phyloP scores from a whole-genome alignment of 208 protist genomes.

The Crithidia thermophila region DNA sequence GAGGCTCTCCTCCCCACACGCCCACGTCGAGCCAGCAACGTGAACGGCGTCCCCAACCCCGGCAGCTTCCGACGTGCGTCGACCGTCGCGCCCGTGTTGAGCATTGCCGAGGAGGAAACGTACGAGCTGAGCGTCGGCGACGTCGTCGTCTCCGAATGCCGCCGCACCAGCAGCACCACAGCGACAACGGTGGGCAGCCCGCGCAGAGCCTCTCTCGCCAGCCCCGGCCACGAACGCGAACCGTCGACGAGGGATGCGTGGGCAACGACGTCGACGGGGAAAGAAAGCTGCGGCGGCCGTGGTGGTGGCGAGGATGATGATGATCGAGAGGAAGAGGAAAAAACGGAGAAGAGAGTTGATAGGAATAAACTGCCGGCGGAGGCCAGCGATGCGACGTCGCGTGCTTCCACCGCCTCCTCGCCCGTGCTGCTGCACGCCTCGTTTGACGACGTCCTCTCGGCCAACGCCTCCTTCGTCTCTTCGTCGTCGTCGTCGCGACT shows the following conservation, averaged over 20 bases:
- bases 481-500: background rate
- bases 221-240: too few relatives aligned
- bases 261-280: too few relatives aligned
- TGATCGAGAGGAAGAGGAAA: too few relatives aligned
- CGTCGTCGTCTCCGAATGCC: too few relatives aligned
- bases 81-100: background rate
- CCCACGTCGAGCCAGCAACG: background rate
- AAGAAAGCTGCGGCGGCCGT: too few relatives aligned
- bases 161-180: too few relatives aligned
- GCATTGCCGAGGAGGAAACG: background rate
- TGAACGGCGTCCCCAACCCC: background rate
- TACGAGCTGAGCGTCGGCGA: slow-evolving; percentile 1
- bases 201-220: too few relatives aligned
- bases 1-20: background rate
- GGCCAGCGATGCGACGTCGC: background rate
- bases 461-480: background rate
- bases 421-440: slow-evolving; percentile 9
- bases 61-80: background rate
- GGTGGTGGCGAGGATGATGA: too few relatives aligned
- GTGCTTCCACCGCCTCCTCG: slow-evolving; percentile 6
- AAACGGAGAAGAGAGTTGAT: background rate
- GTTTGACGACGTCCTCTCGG: background rate
- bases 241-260: too few relatives aligned
- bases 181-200: too few relatives aligned
- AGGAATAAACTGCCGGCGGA: background rate